Base-by-base conservation (phyloP, 176 grass and related monocot species). In the Eragrostis curvula region DNA sequence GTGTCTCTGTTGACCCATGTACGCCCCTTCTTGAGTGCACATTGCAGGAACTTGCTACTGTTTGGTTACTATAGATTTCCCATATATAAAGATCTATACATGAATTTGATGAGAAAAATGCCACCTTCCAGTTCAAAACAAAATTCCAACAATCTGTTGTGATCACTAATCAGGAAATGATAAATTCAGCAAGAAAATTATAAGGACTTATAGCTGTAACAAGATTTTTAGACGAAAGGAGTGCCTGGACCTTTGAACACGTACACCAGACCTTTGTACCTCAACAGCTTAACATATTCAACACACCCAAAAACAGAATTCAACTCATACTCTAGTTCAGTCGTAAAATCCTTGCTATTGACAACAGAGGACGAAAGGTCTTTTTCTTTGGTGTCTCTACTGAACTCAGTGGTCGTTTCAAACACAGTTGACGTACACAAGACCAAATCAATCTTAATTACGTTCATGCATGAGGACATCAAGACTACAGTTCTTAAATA, bases 401-500 rank as follows among this genome's bases (percentile, higher is more conserved):
- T 57, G 51, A 69, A 59, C 20, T 23, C 70, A 42, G 7, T 17
- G n/a, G 28, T 30, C 27, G 0, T 62, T 72, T 68, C 12, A 47
- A 32, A 68, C 36, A 44, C 4, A 51, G 65, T 78, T 70, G 53
- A 85, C 60, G 51, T 70, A 21, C 9, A 61, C 11, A 11, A 3
- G 53, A 21, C 47, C 14, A 40, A 59, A 77, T 49, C 42, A 50
- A 70, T 36, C 66, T 36, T 36, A 36, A 36, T 85, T 64, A 57
- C 13, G 20, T 8, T 14, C 57, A 68, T 23, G 50, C 20, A 46
- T 25, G 63, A 48, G 20, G 41, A 59, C 50, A 75, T 57, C 17
- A 53, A 8, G 42, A 66, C 48, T 39, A 20, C 27, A 20, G 55
- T 48, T 68, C 27, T 47, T 47, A 40, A 69, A 65, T 48, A 11